These are phyloP conservation scores for Takakia lepidozioides DNA, from an alignment of 225 moss, liverwort and hornwort genomes.

Conservation along the genomic window DNA sequence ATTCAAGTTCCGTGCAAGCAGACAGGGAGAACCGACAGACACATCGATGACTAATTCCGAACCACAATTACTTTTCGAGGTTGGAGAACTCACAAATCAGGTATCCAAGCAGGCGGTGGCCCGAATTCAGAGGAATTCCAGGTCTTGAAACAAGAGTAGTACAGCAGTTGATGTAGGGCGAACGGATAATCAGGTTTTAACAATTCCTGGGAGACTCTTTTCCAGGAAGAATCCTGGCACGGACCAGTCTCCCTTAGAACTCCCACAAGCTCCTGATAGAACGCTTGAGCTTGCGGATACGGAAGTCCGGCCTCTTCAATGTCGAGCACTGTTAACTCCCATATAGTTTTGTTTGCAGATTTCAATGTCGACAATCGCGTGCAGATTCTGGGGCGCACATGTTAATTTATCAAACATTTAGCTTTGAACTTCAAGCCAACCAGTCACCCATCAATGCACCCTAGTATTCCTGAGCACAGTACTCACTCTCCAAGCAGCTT, in stretches of 20 bases:
- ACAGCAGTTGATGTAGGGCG: constrained; percentile 62
- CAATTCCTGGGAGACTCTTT: constrained; percentile 45
- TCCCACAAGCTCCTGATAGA: constrained; percentile 12
- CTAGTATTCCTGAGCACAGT: too few relatives aligned
- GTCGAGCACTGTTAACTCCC: too few relatives aligned
- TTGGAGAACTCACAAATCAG: constrained; percentile 43
- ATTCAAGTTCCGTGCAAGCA: too few relatives aligned
- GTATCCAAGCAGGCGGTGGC: constrained; percentile 86
- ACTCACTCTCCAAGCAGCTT: too few relatives aligned
- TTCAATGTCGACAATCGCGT: too few relatives aligned
- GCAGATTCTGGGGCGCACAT: too few relatives aligned
- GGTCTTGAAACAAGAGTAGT: constrained; percentile 39
- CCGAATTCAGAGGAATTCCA: constrained; percentile 50
- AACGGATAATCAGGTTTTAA: constrained; percentile 48
- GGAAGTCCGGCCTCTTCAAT: constrained; percentile 17
- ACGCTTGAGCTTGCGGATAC: constrained; percentile 2
- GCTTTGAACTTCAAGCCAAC: too few relatives aligned
- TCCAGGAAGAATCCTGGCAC: constrained; percentile 31
- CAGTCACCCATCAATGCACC: too few relatives aligned
- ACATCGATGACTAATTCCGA: neutral
- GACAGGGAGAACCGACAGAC: neutral
- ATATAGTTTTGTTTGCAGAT: too few relatives aligned
- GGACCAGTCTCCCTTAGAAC: constrained; percentile 6
- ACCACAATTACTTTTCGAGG: neutral
- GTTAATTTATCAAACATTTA: too few relatives aligned